Evolutionary conservation across 2,329 filamentous ascomycete species (phyloP).

Genomic region (Aspergillus amoenus): DNA sequence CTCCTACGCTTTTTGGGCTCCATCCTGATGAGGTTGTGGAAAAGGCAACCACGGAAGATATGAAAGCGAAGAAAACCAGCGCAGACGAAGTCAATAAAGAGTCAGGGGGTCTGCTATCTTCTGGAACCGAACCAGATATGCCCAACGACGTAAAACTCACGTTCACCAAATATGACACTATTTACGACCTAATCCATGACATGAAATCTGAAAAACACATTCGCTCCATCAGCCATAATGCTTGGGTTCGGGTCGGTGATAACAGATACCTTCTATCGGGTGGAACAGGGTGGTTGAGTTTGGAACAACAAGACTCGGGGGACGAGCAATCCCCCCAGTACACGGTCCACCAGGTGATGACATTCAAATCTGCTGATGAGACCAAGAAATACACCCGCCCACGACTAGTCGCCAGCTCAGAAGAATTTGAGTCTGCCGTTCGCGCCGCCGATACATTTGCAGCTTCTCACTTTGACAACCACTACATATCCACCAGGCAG

Average conservation of each 20-base stretch:
- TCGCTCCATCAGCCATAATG: slow-evolving; percentile 67
- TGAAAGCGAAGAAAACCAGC: slow-evolving; percentile 51
- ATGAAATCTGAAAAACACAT: slow-evolving; percentile 77
- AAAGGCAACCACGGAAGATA: slow-evolving; percentile 61
- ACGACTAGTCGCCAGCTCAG: slow-evolving; percentile 63
- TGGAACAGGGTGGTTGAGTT: slow-evolving; percentile 59
- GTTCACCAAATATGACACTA: slow-evolving; percentile 87
- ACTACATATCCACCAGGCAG: slow-evolving; percentile 65
- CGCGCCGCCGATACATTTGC: slow-evolving; percentile 84
- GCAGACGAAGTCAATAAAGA: slow-evolving; percentile 37
- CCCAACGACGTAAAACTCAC: slow-evolving; percentile 55
- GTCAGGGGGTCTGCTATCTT: neutral
- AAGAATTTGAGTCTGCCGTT: slow-evolving; percentile 72
- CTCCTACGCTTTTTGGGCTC: slow-evolving; percentile 88
- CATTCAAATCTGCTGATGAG: slow-evolving; percentile 24
- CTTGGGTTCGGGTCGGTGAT: slow-evolving; percentile 79
- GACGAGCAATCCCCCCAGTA: slow-evolving; percentile 20
- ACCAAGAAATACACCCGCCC: slow-evolving; percentile 66
- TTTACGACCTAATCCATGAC: slow-evolving; percentile 88
- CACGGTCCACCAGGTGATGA: slow-evolving; percentile 35
- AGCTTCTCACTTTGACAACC: slow-evolving; percentile 61
- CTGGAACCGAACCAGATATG: slow-evolving; percentile 20
- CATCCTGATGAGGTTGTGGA: slow-evolving; percentile 77
- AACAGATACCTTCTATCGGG: slow-evolving; percentile 70
- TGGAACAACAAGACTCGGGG: slow-evolving; percentile 36